Evolutionary conservation across 352 stramenopile species (phyloP).

Genomic region (Phytophthora chlamydospora): DNA sequence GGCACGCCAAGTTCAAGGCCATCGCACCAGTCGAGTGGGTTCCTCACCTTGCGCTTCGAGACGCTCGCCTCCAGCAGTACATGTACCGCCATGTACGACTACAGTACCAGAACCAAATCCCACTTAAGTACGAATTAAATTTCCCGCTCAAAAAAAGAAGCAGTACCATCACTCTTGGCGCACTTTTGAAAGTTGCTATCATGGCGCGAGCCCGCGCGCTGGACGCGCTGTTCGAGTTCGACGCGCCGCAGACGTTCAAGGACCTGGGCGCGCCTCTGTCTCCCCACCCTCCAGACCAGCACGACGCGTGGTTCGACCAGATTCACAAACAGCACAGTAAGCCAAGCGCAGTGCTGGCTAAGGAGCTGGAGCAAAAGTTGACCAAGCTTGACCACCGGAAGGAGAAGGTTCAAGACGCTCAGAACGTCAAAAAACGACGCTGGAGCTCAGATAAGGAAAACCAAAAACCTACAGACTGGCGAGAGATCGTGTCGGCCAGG

Average conservation of each 20-base stretch:
- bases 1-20: too few relatives aligned
- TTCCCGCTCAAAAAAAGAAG: too few relatives aligned
- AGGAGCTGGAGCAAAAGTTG: conserved; percentile 30
- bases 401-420: conserved; percentile 14
- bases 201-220: conserved; percentile 31
- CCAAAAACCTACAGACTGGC: conserved; percentile 14
- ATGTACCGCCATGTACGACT: too few relatives aligned
- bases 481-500: conserved; percentile 6
- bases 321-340: conserved; percentile 61
- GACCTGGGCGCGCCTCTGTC: conserved; percentile 51
- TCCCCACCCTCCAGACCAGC: conserved; percentile 18
- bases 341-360: conserved; percentile 58
- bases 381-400: conserved; percentile 22
- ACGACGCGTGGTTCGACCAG: conserved; percentile 74
- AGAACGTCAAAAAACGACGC: neutral
- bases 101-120: too few relatives aligned
- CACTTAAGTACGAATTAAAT: too few relatives aligned
- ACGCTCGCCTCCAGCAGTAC: neutral
- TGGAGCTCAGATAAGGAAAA: conserved; percentile 47
- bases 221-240: conserved; percentile 79
- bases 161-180: too few relatives aligned
- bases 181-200: too few relatives aligned
- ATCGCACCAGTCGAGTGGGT: too few relatives aligned
- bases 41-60: too few relatives aligned
- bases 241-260: conserved; percentile 59